Conservation (phyloP, 495 filamentous ascomycete species). For the Trichoderma reesei region DNA sequence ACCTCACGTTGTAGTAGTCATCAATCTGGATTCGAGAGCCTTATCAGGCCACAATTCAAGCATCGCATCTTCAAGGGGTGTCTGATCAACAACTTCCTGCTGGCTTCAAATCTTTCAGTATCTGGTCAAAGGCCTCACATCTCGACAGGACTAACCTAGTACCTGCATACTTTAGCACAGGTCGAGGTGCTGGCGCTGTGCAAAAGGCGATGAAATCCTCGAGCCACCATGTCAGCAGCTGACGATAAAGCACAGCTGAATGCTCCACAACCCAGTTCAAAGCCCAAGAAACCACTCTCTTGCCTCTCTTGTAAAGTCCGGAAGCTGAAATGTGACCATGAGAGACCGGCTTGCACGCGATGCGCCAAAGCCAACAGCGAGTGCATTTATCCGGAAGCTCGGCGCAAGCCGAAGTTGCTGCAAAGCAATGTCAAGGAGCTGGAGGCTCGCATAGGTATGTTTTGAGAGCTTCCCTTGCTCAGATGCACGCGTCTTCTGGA, state of each 20-base stretch:
- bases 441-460: conserved; percentile 66
- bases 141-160: no score
- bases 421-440: conserved; percentile 77
- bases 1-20: not conserved
- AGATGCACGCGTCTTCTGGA: not conserved
- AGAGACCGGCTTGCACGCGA: conserved; percentile 60
- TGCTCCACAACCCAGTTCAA: not conserved
- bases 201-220: not conserved
- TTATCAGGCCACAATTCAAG: no score
- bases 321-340: conserved; percentile 58
- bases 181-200: no score
- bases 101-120: no score
- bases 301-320: conserved; percentile 50
- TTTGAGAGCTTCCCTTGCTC: not conserved
- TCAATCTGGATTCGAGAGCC: no score
- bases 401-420: conserved; percentile 83
- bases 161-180: no score
- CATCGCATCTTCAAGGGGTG: no score
- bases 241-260: not conserved
- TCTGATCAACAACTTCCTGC: not conserved
- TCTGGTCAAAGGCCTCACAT: no score
- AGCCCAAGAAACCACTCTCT: conserved; percentile 31
- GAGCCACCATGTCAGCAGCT: not conserved
- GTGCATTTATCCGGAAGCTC: conserved; percentile 73
- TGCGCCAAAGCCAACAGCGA: conserved; percentile 60